Conservation (phyloP, 1,284 basidiomycete genomes). For the Rhodotorula sp. region DNA sequence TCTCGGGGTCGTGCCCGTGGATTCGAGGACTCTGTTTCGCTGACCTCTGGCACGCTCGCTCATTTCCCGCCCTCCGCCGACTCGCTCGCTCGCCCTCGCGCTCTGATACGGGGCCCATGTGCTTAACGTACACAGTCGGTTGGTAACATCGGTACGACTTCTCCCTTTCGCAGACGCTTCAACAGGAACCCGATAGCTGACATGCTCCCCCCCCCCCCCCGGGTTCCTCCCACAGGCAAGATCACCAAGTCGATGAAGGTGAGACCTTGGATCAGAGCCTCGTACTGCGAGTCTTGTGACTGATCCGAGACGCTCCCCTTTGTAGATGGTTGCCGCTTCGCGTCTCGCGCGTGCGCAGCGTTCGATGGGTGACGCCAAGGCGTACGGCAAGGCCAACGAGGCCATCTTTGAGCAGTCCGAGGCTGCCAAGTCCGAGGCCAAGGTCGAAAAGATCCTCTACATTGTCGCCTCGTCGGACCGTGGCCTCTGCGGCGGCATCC, state of each 20-base stretch:
- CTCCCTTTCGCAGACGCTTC: background rate
- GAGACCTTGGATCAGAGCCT: constrained; percentile 39
- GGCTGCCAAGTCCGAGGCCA: constrained; percentile 39
- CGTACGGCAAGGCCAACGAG: constrained; percentile 72
- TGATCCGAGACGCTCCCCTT: no score
- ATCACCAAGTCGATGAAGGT: constrained; percentile 90
- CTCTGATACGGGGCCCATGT: background rate
- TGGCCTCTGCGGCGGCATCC: constrained; percentile 99
- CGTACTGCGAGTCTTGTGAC: background rate
- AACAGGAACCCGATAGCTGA: background rate
- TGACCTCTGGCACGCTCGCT: constrained; percentile 2
- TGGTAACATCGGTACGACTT: constrained; percentile 57
- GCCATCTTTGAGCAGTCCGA: constrained; percentile 49
- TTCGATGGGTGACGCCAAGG: constrained; percentile 90
- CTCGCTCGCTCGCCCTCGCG: background rate
- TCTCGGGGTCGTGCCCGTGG: background rate
- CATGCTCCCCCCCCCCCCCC: background rate
- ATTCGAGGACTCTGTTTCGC: background rate
- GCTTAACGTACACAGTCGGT: background rate
- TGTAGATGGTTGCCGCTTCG: constrained; percentile 77
- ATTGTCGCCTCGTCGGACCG: constrained; percentile 96
- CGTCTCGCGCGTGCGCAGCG: constrained; percentile 71
- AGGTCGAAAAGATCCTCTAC: constrained; percentile 68
- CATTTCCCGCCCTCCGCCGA: background rate
- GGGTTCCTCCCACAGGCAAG: constrained; percentile 19